Conservation (phyloP, 2,329 filamentous ascomycete genomes). For the Xylariaceae sp. region DNA sequence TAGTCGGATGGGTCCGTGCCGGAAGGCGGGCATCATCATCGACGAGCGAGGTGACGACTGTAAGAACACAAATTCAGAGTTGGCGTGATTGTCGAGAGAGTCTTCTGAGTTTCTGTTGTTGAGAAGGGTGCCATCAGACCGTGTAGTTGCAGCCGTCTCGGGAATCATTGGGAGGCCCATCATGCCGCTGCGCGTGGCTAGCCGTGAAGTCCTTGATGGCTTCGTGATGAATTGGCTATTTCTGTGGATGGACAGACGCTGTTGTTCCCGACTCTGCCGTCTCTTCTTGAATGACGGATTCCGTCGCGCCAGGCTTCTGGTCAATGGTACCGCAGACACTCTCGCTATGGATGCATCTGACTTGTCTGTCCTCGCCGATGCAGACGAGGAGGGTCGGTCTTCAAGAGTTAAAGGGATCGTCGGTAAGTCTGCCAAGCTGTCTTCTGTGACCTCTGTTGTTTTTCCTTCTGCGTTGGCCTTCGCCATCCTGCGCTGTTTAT, state of each 20-base stretch:
- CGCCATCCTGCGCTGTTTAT: conserved; percentile 38
- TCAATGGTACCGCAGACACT: conserved; percentile 19
- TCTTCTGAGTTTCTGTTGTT: conserved; percentile 12
- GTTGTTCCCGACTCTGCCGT: conserved; percentile 13
- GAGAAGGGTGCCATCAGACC: conserved; percentile 18
- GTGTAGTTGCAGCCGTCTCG: conserved; percentile 19
- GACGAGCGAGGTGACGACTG: conserved; percentile 44
- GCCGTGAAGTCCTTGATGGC: conserved; percentile 31
- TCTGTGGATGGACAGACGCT: conserved; percentile 19
- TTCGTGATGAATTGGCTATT: conserved; percentile 26
- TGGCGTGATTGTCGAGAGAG: conserved; percentile 24
- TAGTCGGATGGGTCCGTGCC: conserved; percentile 52
- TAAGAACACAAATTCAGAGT: conserved; percentile 45
- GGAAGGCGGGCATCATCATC: conserved; percentile 43
- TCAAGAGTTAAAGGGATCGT: conserved; percentile 48
- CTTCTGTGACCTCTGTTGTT: conserved; percentile 28
- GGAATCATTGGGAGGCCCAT: conserved; percentile 29
- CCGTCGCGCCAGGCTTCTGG: conserved; percentile 22
- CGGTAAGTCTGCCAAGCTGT: conserved; percentile 37
- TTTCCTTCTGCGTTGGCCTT: conserved; percentile 30
- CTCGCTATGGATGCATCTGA: conserved; percentile 1
- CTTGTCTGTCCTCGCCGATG: conserved; percentile 33
- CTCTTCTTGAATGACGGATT: conserved; percentile 25
- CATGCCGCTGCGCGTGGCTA: conserved; percentile 23
- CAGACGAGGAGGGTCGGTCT: conserved; percentile 40